phyloP scores from a whole-genome alignment of 305 asterid species.

The Solanum hybrid region DNA sequence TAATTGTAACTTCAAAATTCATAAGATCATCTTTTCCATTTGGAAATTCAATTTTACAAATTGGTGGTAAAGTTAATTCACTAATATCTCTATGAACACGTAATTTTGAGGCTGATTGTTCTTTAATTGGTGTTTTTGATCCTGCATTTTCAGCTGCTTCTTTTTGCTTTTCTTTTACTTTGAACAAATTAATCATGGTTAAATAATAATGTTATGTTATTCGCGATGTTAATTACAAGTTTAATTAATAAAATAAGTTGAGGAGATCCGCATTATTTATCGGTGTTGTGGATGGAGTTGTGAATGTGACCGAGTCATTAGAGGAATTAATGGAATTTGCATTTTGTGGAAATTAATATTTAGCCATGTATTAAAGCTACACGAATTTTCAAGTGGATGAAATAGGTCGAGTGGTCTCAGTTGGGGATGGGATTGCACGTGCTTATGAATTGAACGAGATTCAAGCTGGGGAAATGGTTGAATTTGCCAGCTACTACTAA shows the following conservation, averaged over 20 bases:
- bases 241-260: background rate
- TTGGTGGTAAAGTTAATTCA: background rate
- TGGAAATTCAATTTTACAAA: background rate
- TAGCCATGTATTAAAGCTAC: background rate
- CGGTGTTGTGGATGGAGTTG: background rate
- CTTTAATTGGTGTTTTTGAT: background rate
- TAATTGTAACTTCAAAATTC: background rate
- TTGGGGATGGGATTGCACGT: no score
- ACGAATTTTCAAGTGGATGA: no score
- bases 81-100: slow-evolving; percentile 1
- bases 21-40: background rate
- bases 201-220: background rate
- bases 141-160: slow-evolving; percentile 6
- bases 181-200: slow-evolving; percentile 8
- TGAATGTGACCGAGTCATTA: background rate
- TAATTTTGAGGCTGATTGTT: background rate
- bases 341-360: background rate
- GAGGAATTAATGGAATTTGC: background rate
- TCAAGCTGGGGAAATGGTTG: no score
- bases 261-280: background rate
- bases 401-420: no score
- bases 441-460: no score
- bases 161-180: slow-evolving; percentile 6
- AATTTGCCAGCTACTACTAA: no score
- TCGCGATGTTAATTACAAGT: background rate